phyloP scores from a whole-genome alignment of 768 basidiomycete genomes.

The Paxillus ammoniavirescens region DNA sequence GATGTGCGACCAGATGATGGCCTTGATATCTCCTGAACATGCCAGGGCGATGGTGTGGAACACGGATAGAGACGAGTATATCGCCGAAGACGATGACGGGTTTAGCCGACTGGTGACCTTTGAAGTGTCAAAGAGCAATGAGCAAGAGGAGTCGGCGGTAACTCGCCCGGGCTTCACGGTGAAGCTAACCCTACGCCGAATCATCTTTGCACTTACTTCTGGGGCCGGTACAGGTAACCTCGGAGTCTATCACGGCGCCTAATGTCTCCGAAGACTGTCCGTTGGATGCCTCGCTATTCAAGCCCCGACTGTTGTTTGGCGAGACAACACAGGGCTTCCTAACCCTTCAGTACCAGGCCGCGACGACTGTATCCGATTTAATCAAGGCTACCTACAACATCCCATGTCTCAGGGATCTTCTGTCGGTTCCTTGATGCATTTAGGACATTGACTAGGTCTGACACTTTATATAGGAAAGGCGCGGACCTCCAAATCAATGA shows the following conservation, averaged over 20 bases:
- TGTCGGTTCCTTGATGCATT: no score
- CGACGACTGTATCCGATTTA: not conserved
- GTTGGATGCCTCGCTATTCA: conserved; percentile 7
- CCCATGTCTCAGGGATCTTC: no score
- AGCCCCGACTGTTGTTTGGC: conserved; percentile 30
- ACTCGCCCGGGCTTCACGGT: conserved; percentile 45
- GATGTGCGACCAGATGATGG: conserved; percentile 48
- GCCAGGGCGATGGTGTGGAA: conserved; percentile 40
- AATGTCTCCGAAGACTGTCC: conserved; percentile 7
- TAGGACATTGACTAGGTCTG: no score
- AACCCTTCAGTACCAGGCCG: conserved; percentile 20
- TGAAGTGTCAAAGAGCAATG: conserved; percentile 48
- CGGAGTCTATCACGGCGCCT: conserved; percentile 8
- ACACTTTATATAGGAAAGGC: not conserved
- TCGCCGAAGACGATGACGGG: conserved; percentile 29
- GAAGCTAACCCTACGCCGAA: not conserved
- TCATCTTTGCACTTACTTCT: not conserved
- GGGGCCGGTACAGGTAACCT: not conserved
- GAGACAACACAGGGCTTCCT: conserved; percentile 37
- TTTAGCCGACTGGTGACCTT: conserved; percentile 47
- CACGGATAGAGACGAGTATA: conserved; percentile 18
- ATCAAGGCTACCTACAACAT: not conserved
- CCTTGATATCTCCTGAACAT: conserved; percentile 46
- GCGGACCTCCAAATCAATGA: no score
- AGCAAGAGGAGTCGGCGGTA: conserved; percentile 47